Evolutionary conservation across 345 rosid species (phyloP).

Genomic region (Eucalyptus cladocalyx): DNA sequence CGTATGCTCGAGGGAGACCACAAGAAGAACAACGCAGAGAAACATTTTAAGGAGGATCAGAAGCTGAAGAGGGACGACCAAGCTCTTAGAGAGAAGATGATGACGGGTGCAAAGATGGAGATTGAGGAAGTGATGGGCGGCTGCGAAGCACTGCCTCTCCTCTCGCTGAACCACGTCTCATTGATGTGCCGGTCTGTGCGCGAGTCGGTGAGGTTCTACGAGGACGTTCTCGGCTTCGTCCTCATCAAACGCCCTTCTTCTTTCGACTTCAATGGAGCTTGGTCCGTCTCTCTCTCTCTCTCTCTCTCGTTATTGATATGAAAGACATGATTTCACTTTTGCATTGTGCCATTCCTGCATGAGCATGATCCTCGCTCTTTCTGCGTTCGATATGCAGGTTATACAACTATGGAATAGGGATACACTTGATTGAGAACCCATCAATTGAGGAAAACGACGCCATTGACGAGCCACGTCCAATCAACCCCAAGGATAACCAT

Average conservation of each 20-base stretch:
- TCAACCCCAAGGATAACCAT: slow-evolving; percentile 30
- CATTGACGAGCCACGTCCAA: neutral
- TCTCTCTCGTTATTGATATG: neutral
- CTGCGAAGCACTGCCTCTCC: neutral
- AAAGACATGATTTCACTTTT: neutral
- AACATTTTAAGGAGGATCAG: slow-evolving; percentile 3
- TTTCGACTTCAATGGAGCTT: slow-evolving; percentile 32
- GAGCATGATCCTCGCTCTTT: neutral
- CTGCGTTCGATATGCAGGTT: neutral
- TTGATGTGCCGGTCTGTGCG: slow-evolving; percentile 16
- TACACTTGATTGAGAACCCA: slow-evolving; percentile 17
- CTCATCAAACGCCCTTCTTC: slow-evolving; percentile 29
- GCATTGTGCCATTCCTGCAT: neutral
- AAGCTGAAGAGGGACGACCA: neutral
- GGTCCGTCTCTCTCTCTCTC: neutral
- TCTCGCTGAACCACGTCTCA: slow-evolving; percentile 13
- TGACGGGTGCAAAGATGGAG: neutral
- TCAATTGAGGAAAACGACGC: slow-evolving; percentile 4
- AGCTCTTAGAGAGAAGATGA: neutral
- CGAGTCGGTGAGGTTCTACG: slow-evolving; percentile 16
- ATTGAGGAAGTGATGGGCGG: slow-evolving; percentile 2
- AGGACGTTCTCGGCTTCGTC: slow-evolving; percentile 17
- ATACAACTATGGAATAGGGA: slow-evolving; percentile 19
- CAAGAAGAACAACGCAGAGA: neutral
- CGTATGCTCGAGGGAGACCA: neutral